These are phyloP conservation scores for Chlorophyllum brunneum DNA, from an alignment of 768 basidiomycete species.

Conservation along the genomic window DNA sequence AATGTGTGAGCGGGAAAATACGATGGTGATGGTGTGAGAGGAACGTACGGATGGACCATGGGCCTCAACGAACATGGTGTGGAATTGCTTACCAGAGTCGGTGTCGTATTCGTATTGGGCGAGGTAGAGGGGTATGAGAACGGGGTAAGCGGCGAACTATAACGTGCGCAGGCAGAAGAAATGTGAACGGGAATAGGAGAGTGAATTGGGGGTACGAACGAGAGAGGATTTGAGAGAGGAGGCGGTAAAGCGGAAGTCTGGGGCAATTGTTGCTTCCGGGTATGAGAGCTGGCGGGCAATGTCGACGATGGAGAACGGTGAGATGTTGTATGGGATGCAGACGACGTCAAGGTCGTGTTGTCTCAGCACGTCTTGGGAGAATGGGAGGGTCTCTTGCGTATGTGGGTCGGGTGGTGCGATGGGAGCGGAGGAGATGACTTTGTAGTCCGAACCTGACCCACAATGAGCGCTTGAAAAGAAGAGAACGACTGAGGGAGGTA, in stretches of 20 bases:
- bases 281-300: constrained; percentile 29
- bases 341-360: constrained; percentile 47
- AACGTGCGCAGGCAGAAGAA: too few species aligned
- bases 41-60: constrained; percentile 11
- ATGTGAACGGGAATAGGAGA: constrained; percentile 8
- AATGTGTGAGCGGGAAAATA: background rate
- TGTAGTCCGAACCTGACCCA: constrained; percentile 37
- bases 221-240: constrained; percentile 40
- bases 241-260: constrained; percentile 39
- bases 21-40: background rate
- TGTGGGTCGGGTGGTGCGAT: constrained; percentile 27
- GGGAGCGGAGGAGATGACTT: constrained; percentile 42
- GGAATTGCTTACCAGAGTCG: background rate
- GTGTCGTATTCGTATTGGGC: constrained; percentile 38
- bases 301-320: constrained; percentile 49
- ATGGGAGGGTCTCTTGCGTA: constrained; percentile 34
- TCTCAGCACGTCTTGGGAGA: constrained; percentile 40
- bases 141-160: constrained; percentile 57
- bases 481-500: constrained; percentile 14
- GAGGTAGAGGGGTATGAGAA: constrained; percentile 63
- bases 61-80: constrained; percentile 16
- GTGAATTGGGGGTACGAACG: constrained; percentile 28
- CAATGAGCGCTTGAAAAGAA: background rate
- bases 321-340: constrained; percentile 54
- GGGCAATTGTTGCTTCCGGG: constrained; percentile 30